Conservation (phyloP, 768 basidiomycete species). For the Termitomyces sp. region DNA sequence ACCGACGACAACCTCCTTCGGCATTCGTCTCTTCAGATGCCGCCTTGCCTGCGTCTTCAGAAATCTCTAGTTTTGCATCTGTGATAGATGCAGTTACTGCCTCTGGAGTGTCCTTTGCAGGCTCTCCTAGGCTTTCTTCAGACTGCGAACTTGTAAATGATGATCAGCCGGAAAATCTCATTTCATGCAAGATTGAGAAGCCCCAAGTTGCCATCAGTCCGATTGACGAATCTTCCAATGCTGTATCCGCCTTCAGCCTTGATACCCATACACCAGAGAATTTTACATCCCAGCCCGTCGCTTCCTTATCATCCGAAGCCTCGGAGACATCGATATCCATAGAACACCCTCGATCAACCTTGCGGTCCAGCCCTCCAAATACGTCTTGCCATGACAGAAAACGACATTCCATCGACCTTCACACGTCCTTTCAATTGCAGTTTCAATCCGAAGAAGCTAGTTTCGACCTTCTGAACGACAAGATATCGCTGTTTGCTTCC, state of each 20-base stretch:
- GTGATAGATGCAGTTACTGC: constrained; percentile 16
- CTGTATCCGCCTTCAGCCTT: constrained; percentile 20
- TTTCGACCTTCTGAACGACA: constrained; percentile 49
- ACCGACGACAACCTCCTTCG: constrained; percentile 18
- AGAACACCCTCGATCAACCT: constrained; percentile 16
- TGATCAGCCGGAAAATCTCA: neutral
- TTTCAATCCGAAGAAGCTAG: constrained; percentile 37
- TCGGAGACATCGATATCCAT: constrained; percentile 18
- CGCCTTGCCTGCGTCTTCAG: constrained; percentile 3
- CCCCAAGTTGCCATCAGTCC: constrained; percentile 10
- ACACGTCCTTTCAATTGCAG: constrained; percentile 42
- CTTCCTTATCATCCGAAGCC: constrained; percentile 15
- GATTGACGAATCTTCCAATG: constrained; percentile 16
- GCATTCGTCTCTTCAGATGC: constrained; percentile 15
- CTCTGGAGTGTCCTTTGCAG: constrained; percentile 15
- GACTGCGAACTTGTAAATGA: constrained; percentile 1
- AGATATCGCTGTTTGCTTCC: constrained; percentile 38
- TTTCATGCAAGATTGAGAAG: neutral
- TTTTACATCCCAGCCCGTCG: constrained; percentile 18
- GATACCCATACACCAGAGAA: constrained; percentile 16
- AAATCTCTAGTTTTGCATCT: constrained; percentile 9
- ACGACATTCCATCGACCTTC: constrained; percentile 39
- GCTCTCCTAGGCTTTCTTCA: neutral
- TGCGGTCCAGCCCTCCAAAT: constrained; percentile 19
- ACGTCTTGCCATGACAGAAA: constrained; percentile 21